Evolutionary conservation across 495 filamentous ascomycete species (phyloP), one percentile per base, ranked within the genome.

Genomic region (Xylaria flabelliformis): DNA sequence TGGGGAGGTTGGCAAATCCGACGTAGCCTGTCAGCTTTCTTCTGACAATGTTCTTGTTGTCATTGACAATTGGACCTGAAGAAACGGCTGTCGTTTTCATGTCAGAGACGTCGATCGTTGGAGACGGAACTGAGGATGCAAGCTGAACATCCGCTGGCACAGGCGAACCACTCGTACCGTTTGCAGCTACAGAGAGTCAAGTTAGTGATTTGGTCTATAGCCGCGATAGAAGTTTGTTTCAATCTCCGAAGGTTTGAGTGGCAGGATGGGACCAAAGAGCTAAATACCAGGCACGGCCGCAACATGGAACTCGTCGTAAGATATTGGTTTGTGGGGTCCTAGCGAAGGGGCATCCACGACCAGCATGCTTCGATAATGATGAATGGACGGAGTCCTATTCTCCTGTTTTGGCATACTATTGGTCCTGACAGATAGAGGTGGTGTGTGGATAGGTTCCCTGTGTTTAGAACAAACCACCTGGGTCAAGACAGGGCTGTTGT

Each of bases 21-120:
- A 99, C 96, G 79, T 98, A 99, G 72, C 96, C 96, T 58, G 96
- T 98, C 78, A 99, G 84, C 89, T 99, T 99, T 83, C 97, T 89
- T 81, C 97, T 93, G 71, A 99, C 96, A 80, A 99, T 97, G 83
- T 99, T 98, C 85, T 93, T 92, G 90, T 92, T 93, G 82, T 98
- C 95, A 74, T 87, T 91, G 74, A 91, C 89, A 78, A 75, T 74
- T 32, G 74, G 75, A 46, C 74, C 77, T 63, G 77, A 74, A 63
- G 74, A 73, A 56, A 55, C 17, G 69, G 91, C 93, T 82, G 84
- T 81, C 72, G 82, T 56, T 82, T 95, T 93, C 65, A 92, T 90
- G 87, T 98, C 94, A 85, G 91, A 93, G 74, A 91, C 93, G 82
- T 86, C 88, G 79, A 92, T 0, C 56, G 71, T 68, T 67, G 76